Evolutionary conservation across 805 yeast genomes (phyloP), one percentile per base, ranked within the genome.

Genomic region (Candida arabinofermentans): DNA sequence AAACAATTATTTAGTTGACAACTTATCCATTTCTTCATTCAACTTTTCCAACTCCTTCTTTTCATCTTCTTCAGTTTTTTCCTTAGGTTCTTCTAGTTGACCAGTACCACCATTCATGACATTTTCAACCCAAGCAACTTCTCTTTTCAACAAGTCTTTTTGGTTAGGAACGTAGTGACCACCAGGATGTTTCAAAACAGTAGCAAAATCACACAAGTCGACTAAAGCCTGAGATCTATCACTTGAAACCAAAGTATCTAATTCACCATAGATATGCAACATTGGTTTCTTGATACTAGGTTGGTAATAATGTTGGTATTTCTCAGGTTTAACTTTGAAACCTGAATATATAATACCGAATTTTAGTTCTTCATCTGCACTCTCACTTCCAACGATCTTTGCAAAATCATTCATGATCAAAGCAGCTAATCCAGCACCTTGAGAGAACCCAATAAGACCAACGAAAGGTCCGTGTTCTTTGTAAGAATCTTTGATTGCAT

Each of bases 91-190:
- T 1, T 36, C 34, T 3, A 31, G 35, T 17, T 27, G 40, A 10
- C 41, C 53, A 1, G 43, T 46, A 18, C 32, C 40, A 24, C 42
- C 51, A 22, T 50, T 53, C 17, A 62, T 40, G 9, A 49, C 54
- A 33, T 45, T 45, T 30, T 52, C 57, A 16, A 65, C 54, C 69
- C 69, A 65, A 1, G 62, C 65, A 37, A 63, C 51, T 48, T 61
- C 63, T 29, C 53, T 58, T 27, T 54, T 59, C 14, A 65, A 31
- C 19, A 63, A 44, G 31, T 57, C 64, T 61, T 85, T 86, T 37
- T 89, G 83, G 64, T 87, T 88, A 23, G 98, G 99, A 36, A 91
- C 96, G 66, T 85, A 89, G 59, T 91, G 99, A 2, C 98, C 97
- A 46, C 99, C 98, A 8, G 97, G 97, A 57, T 91, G 99, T 49